Base-by-base conservation (phyloP, 352 stramenopile species). In the Phytopythium aichiense region DNA sequence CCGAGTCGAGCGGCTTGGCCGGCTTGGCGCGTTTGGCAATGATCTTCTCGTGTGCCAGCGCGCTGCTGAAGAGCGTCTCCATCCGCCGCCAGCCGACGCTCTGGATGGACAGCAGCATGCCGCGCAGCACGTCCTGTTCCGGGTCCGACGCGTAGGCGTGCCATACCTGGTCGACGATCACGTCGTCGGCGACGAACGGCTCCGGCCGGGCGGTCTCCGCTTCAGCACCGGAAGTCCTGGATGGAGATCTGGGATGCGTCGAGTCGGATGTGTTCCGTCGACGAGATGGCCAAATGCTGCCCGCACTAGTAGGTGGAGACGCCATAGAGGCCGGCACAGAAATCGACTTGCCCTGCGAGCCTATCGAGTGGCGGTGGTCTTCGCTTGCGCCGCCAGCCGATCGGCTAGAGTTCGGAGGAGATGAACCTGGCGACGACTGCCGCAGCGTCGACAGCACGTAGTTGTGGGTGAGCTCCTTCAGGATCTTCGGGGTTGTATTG, bases 41-140 rank as follows among this genome's bases (percentile, higher is more conserved):
- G 66, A 94, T 94, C 60, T 84, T 79, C 60, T 91, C 81, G 56
- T 94, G 84, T 8, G 81, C 84, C 31, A 94, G 57, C 1, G 86
- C 67, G 35, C 76, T 87, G 49, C 86, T 72, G 56, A 94, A 91
- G 31, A 88, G 33, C 4, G 88, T 76, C 60, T 94, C 84, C 23
- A 91, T 77, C 8, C 84, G 80, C 23, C 82, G 73, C 81, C 82
- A 94, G 15, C 80, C 78, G 9, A 92, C 66, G 63, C 76, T 87
- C 64, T 94, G 84, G 50, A 94, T 64, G 3, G 76, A 82, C 31
- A 94, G 53, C 49, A 94, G 68, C 82, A 94, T 92, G 23, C 77
- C 77, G 45, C 84, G 82, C 35, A 94, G 73, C 25, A 76, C 66
- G 63, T 94, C 84, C 56, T 82, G 69, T 57, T 80, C 65, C 8